These are phyloP conservation scores for Usnea hakonensis DNA, from an alignment of 495 filamentous ascomycete genomes.

Conservation along the genomic window DNA sequence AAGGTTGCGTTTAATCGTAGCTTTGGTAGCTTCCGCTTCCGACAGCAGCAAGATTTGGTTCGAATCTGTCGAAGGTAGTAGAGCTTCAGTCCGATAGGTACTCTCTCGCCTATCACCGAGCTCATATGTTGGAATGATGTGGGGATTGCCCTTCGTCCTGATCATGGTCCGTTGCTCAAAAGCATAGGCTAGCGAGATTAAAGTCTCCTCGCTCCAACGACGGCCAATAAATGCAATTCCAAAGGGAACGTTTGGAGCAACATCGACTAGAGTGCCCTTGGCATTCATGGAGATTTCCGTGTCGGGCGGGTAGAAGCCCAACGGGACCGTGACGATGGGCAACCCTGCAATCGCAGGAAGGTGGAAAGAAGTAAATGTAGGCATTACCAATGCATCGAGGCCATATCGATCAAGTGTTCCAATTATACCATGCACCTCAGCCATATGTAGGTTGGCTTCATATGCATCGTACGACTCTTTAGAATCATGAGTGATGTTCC, in stretches of 20 bases:
- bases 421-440: constrained; percentile 27
- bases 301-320: constrained; percentile 34
- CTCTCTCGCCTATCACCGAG: constrained; percentile 31
- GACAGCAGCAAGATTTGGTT: not conserved
- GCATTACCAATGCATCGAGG: constrained; percentile 39
- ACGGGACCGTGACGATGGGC: constrained; percentile 38
- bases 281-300: constrained; percentile 20
- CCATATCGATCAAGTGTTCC: constrained; percentile 31
- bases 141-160: constrained; percentile 36
- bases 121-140: constrained; percentile 37
- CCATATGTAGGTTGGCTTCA: constrained; percentile 26
- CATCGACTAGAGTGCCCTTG: constrained; percentile 12
- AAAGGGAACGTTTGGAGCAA: constrained; percentile 29
- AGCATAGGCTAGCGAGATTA: constrained; percentile 51
- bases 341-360: constrained; percentile 30
- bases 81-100: no score
- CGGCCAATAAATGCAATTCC: constrained; percentile 45
- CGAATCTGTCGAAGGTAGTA: not conserved
- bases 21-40: not conserved
- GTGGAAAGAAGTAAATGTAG: constrained; percentile 26
- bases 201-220: constrained; percentile 42
- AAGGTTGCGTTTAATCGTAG: not conserved
- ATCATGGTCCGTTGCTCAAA: constrained; percentile 50
- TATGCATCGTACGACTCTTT: constrained; percentile 27
- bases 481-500: constrained; percentile 24